Evolutionary conservation across 179 eudicot species (phyloP).

Genomic region (Spinacia oleracea): DNA sequence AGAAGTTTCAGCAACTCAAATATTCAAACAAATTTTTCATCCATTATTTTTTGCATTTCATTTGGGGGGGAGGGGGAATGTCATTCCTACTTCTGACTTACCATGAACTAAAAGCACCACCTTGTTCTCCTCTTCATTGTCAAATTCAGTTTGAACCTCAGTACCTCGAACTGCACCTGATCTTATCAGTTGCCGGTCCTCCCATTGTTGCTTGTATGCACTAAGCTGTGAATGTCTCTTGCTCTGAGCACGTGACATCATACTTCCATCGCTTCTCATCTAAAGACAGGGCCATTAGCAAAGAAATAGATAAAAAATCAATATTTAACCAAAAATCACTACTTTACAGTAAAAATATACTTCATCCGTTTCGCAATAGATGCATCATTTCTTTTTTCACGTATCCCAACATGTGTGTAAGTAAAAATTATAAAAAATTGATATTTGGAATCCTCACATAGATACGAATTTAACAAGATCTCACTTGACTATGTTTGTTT

Average conservation of each 20-base stretch:
- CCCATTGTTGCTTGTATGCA: conserved; percentile 98
- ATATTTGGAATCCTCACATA: too few relatives aligned
- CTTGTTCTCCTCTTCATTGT: conserved; percentile 87
- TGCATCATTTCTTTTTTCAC: too few relatives aligned
- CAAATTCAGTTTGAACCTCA: conserved; percentile 97
- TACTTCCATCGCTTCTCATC: conserved; percentile 87
- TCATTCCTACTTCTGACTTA: conserved; percentile 26
- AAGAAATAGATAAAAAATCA: background rate
- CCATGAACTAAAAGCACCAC: conserved; percentile 96
- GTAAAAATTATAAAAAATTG: too few relatives aligned
- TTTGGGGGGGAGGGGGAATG: background rate
- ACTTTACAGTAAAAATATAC: background rate
- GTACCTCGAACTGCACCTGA: conserved; percentile 97
- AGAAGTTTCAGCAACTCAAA: background rate
- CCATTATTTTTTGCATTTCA: too few relatives aligned
- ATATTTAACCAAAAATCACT: background rate
- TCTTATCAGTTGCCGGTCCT: conserved; percentile 85
- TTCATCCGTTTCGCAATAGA: too few relatives aligned
- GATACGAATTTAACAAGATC: too few relatives aligned
- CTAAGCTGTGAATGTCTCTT: conserved; percentile 83
- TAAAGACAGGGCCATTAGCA: conserved; percentile 27
- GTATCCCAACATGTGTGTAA: too few relatives aligned
- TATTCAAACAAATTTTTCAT: too few relatives aligned
- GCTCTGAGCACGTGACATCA: conserved; percentile 94
- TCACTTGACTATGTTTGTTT: too few relatives aligned